Evolutionary conservation across 192 early-diverging fungal species (phyloP).

Genomic region (Coemansia sp.): DNA sequence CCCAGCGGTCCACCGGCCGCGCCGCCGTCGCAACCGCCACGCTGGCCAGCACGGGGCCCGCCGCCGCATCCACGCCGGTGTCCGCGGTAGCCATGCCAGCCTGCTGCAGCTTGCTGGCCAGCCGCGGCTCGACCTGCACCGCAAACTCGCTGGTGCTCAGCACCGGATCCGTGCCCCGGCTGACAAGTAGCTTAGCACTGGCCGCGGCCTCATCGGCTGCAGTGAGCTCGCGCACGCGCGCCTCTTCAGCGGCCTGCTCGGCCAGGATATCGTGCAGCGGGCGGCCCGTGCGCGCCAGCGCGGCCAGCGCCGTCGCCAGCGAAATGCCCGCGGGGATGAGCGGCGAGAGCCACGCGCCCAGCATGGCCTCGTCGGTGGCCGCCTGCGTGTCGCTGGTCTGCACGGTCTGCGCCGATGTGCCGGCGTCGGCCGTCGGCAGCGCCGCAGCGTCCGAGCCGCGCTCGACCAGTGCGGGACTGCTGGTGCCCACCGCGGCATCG

Average conservation of each 20-base stretch:
- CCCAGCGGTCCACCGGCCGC: conserved; percentile 17
- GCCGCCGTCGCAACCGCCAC: conserved; percentile 13
- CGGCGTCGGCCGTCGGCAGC: background rate
- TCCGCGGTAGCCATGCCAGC: conserved; percentile 15
- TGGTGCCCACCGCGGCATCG: conserved; percentile 18
- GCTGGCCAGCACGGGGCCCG: conserved; percentile 5
- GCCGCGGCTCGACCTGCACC: conserved; percentile 30
- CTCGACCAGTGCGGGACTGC: conserved; percentile 12
- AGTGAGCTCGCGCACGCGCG: background rate
- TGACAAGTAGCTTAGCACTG: conserved; percentile 17
- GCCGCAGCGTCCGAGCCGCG: conserved; percentile 18
- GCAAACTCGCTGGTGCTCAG: conserved; percentile 13
- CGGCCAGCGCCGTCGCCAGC: conserved; percentile 15
- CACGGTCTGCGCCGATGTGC: conserved; percentile 1
- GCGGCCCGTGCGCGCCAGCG: conserved; percentile 33
- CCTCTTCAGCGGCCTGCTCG: conserved; percentile 14
- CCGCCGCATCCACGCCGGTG: conserved; percentile 20
- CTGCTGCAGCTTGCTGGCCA: conserved; percentile 11
- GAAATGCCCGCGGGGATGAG: conserved; percentile 32
- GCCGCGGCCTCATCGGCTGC: conserved; percentile 10
- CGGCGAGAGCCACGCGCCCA: conserved; percentile 38
- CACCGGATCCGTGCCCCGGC: conserved; percentile 22
- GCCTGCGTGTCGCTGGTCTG: conserved; percentile 13
- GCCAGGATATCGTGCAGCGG: conserved; percentile 35
- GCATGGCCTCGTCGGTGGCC: conserved; percentile 16